Conservation (phyloP, 192 early-diverging fungal species). For the Diversispora eburnea region DNA sequence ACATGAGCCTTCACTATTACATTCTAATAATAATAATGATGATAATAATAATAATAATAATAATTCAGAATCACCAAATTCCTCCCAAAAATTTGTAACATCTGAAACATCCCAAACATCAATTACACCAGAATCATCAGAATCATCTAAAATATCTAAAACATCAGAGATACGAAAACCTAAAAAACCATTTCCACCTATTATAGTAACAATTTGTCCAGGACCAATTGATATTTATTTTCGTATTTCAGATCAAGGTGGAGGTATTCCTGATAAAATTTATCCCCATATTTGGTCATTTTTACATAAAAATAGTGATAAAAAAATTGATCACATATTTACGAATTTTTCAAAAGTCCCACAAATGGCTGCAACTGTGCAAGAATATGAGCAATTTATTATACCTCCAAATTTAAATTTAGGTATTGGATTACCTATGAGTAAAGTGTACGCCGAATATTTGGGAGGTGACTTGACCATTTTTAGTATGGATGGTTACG, state of each 20-base stretch:
- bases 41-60: slow-evolving; percentile 27
- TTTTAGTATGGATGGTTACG: slow-evolving; percentile 80
- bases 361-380: slow-evolving; percentile 73
- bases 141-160: too few species aligned
- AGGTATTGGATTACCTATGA: slow-evolving; percentile 92
- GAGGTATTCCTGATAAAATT: slow-evolving; percentile 69
- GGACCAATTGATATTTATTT: slow-evolving; percentile 75
- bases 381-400: slow-evolving; percentile 48
- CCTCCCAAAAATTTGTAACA: slow-evolving; percentile 1
- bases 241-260: slow-evolving; percentile 91
- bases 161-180: not conserved
- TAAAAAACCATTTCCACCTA: slow-evolving; percentile 59
- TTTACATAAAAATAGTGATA: slow-evolving; percentile 5
- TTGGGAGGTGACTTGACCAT: slow-evolving; percentile 88
- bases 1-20: slow-evolving; percentile 35
- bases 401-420: slow-evolving; percentile 46
- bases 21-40: not conserved
- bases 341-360: slow-evolving; percentile 71
- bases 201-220: slow-evolving; percentile 79
- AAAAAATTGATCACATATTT: slow-evolving; percentile 53
- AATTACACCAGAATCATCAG: slow-evolving; percentile 6
- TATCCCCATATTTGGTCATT: slow-evolving; percentile 83
- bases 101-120: too few species aligned
- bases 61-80: not conserved
- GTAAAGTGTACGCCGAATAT: slow-evolving; percentile 88